Base-by-base conservation (phyloP, 345 rosid species). In the Eucalyptus coolabah region DNA sequence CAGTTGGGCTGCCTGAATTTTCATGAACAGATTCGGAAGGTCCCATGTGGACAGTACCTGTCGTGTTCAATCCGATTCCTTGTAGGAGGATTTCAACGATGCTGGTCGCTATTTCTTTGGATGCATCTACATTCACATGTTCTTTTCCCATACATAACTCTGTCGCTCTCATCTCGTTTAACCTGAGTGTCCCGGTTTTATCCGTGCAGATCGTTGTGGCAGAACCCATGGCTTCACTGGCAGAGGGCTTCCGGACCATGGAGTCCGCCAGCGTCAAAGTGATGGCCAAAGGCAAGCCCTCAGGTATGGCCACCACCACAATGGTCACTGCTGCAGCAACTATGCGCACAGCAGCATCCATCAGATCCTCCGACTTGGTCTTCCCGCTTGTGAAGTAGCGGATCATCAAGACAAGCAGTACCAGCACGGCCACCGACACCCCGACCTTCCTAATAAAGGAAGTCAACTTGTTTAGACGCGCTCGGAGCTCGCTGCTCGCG, bases 171-270 rank as follows among this genome's bases (percentile, higher is more conserved):
- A 96, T 96, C 77, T 90, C 93, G 90, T 96, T 96, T 87, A 94
- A 89, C 34, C 98, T 97, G 49, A 97, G 94, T 28, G 97, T 96
- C 26, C 98, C 98, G 15, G 98, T 96, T 93, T 95, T 97, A 51
- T 96, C 96, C 0, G 98, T 97, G 86, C 98, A 96, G 3, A 97
- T 95, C 19, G 91, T 91, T 8, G 98, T 95, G 4, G 98, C 97
- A 16, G 97, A 97, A n/a, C 98, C 97, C 96, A 97, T 97, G 7
- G 98, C 95, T 89, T 97, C 99, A 47, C 98, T 96, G 9, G 99
- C 97, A 1, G 97, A 91, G 30, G 95, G 94, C 92, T 95, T 95
- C 59, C 97, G 91, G 56, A 96, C 99, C 98, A 95, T 94, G 1
- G 98, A 96, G 89, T 95, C 96, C 5, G 98, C 98, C 5, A 97